Evolutionary conservation across 306 rosid genomes (phyloP).

Genomic region (Acmispon strigosus): DNA sequence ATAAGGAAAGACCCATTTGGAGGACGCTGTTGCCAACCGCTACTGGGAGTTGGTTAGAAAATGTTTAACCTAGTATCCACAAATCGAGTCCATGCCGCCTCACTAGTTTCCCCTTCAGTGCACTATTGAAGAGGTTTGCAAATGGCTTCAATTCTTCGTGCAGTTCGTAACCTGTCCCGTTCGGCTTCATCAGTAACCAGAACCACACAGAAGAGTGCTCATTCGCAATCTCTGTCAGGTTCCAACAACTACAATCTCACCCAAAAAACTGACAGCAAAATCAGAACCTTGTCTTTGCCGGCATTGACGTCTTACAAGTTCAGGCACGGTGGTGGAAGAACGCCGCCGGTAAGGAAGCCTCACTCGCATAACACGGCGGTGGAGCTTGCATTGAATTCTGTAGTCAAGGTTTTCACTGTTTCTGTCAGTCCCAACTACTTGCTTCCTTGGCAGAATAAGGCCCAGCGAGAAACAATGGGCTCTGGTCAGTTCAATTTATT

Average conservation of each 20-base stretch:
- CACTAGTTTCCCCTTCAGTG: too few relatives aligned
- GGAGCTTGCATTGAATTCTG: conserved; percentile 78
- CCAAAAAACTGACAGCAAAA: not conserved
- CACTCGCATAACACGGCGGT: conserved; percentile 21
- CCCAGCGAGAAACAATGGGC: conserved; percentile 85
- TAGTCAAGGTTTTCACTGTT: conserved; percentile 83
- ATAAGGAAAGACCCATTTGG: too few relatives aligned
- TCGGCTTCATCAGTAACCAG: not conserved
- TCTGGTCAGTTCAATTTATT: conserved; percentile 42
- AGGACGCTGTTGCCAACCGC: too few relatives aligned
- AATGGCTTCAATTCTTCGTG: conserved; percentile 27
- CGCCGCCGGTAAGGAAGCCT: not conserved
- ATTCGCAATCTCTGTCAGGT: not conserved
- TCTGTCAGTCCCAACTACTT: conserved; percentile 73
- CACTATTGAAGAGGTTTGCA: not conserved
- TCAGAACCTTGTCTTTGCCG: not conserved
- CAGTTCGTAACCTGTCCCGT: conserved; percentile 24
- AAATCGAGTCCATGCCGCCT: too few relatives aligned
- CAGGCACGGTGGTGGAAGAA: not conserved
- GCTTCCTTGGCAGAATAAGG: conserved; percentile 95
- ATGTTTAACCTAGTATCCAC: too few relatives aligned
- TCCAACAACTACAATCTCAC: not conserved
- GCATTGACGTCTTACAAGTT: not conserved
- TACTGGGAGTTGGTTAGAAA: too few relatives aligned
- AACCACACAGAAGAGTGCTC: not conserved